These are phyloP conservation scores for Tilletiaria anomala DNA, from an alignment of 1,284 basidiomycete species.

Conservation along the genomic window DNA sequence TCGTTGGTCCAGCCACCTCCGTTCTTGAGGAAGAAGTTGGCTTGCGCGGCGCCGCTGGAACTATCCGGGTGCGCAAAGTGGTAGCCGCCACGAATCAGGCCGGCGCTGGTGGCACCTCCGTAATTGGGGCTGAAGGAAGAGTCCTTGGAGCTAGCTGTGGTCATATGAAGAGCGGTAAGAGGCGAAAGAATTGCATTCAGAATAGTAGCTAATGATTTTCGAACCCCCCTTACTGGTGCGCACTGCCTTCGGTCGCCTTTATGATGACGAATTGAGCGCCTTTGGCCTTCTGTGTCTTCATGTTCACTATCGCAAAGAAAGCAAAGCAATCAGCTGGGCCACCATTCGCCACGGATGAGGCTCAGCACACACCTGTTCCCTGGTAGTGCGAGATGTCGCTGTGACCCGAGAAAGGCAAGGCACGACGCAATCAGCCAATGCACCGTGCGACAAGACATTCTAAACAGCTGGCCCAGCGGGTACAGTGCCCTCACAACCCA, in stretches of 20 bases:
- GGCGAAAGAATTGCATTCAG: background rate
- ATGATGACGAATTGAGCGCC: slow-evolving; percentile 53
- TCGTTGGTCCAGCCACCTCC: slow-evolving; percentile 44
- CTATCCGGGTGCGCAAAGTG: slow-evolving; percentile 47
- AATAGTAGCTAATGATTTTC: background rate
- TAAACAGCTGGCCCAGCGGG: no score
- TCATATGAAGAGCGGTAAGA: no score
- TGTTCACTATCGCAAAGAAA: slow-evolving; percentile 47
- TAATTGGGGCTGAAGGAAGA: slow-evolving; percentile 41
- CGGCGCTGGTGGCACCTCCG: slow-evolving; percentile 48
- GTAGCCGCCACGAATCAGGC: slow-evolving; percentile 50
- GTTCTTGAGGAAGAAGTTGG: slow-evolving; percentile 50
- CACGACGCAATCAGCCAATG: no score
- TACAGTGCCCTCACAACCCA: no score
- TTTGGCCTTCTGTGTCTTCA: slow-evolving; percentile 48
- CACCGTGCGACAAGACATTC: no score
- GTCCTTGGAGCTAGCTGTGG: no score
- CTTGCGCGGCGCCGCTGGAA: slow-evolving; percentile 49
- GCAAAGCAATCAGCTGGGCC: no score
- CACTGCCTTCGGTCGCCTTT: slow-evolving; percentile 61
- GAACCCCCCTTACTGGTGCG: no score
- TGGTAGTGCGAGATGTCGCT: slow-evolving; percentile 51
- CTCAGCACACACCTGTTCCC: no score
- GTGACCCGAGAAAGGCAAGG: no score
- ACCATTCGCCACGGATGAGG: no score